These are phyloP conservation scores for Alternaria longipes DNA, from an alignment of 2,329 filamentous ascomycete species.

Conservation along the genomic window DNA sequence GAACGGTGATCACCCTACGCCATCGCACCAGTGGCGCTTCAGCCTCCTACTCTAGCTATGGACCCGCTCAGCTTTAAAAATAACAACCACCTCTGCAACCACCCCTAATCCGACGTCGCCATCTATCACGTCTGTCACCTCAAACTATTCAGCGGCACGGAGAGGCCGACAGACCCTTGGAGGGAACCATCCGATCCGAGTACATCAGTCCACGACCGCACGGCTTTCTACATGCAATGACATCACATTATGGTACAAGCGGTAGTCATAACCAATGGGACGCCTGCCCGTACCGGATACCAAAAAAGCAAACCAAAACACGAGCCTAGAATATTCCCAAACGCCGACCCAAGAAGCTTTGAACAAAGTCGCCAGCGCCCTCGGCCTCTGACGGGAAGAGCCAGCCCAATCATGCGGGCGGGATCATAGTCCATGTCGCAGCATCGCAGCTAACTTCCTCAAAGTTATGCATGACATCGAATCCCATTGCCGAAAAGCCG, in stretches of 20 bases:
- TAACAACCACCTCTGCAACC: conserved; percentile 12
- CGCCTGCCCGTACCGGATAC: not conserved
- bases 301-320: not conserved
- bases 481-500: conserved; percentile 79
- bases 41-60: conserved; percentile 4
- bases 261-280: conserved; percentile 6
- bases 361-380: not conserved
- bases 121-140: too few species aligned
- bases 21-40: conserved; percentile 2
- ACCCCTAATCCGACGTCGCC: conserved; percentile 31
- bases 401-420: conserved; percentile 43
- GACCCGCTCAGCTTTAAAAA: conserved; percentile 22
- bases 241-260: conserved; percentile 7
- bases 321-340: not conserved
- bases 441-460: conserved; percentile 80
- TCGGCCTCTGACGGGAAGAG: not conserved
- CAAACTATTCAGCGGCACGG: not conserved
- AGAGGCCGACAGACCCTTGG: not conserved
- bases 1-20: conserved; percentile 23
- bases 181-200: not conserved
- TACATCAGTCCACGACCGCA: conserved; percentile 4
- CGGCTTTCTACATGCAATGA: conserved; percentile 10
- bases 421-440: conserved; percentile 67
- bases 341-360: not conserved
- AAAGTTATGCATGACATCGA: conserved; percentile 79